phyloP scores from a whole-genome alignment of 768 basidiomycete genomes.

The Astraeus odoratus region DNA sequence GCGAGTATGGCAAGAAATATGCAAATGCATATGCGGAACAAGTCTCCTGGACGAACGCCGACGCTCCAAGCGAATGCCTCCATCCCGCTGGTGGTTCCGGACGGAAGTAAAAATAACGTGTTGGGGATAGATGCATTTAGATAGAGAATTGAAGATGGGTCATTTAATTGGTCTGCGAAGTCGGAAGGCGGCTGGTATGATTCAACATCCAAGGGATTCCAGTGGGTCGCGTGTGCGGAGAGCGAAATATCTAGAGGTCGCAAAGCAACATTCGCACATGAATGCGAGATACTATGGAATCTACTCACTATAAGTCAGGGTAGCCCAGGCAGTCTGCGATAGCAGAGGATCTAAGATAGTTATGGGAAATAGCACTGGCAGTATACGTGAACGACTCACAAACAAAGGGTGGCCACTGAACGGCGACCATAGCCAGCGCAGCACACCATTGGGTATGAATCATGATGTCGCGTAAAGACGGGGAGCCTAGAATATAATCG shows the following conservation, averaged over 20 bases:
- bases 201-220: slow-evolving; percentile 57
- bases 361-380: slow-evolving; percentile 9
- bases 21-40: slow-evolving; percentile 76
- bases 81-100: slow-evolving; percentile 57
- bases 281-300: slow-evolving; percentile 6
- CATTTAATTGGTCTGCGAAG: slow-evolving; percentile 68
- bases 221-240: slow-evolving; percentile 47
- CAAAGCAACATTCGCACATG: slow-evolving; percentile 7
- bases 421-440: slow-evolving; percentile 85
- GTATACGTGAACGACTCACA: slow-evolving; percentile 45
- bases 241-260: slow-evolving; percentile 62
- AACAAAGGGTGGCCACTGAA: slow-evolving; percentile 89
- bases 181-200: slow-evolving; percentile 58
- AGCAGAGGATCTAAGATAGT: slow-evolving; percentile 72
- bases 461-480: slow-evolving; percentile 85
- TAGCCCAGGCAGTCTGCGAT: slow-evolving; percentile 85
- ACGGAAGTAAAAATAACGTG: slow-evolving; percentile 63
- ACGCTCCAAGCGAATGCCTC: slow-evolving; percentile 78
- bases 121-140: slow-evolving; percentile 65
- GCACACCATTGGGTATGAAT: slow-evolving; percentile 93
- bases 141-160: slow-evolving; percentile 69
- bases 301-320: slow-evolving; percentile 60
- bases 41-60: slow-evolving; percentile 74
- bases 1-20: slow-evolving; percentile 78
- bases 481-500: slow-evolving; percentile 55